Evolutionary conservation across 2,329 filamentous ascomycete genomes (phyloP).

Genomic region (Myrmaecium sp.): DNA sequence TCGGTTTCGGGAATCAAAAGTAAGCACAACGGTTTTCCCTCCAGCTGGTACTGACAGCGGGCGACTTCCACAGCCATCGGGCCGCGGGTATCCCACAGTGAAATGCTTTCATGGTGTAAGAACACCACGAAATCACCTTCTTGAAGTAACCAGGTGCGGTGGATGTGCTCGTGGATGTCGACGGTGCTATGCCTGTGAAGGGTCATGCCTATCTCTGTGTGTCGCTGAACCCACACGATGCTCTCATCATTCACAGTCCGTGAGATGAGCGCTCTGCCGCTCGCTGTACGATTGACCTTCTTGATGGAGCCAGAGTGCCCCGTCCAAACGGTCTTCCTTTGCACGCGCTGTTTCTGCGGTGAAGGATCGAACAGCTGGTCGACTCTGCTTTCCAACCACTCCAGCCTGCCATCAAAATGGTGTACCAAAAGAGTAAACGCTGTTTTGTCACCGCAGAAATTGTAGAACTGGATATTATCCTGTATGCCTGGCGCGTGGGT

Average conservation of each 20-base stretch:
- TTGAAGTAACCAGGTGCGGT: constrained; percentile 61
- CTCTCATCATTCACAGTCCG: constrained; percentile 63
- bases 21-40: constrained; percentile 63
- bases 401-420: constrained; percentile 69
- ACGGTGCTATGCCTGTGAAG: constrained; percentile 54
- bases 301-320: constrained; percentile 68
- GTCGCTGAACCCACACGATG: constrained; percentile 63
- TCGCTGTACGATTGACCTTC: constrained; percentile 75
- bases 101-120: constrained; percentile 51
- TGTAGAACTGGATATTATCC: constrained; percentile 52
- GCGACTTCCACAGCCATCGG: constrained; percentile 42
- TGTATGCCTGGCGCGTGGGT: constrained; percentile 14
- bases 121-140: constrained; percentile 71
- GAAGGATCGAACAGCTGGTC: constrained; percentile 66
- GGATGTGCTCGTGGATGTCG: constrained; percentile 52
- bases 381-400: constrained; percentile 63
- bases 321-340: constrained; percentile 54
- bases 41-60: constrained; percentile 38
- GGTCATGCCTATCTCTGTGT: constrained; percentile 32
- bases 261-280: constrained; percentile 64
- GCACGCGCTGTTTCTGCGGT: constrained; percentile 40
- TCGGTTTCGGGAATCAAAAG: constrained; percentile 53
- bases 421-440: constrained; percentile 62
- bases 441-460: constrained; percentile 51
- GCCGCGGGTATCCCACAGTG: constrained; percentile 62